Evolutionary conservation across 1,284 basidiomycete species (phyloP).

Genomic region (Ustilago nuda): DNA sequence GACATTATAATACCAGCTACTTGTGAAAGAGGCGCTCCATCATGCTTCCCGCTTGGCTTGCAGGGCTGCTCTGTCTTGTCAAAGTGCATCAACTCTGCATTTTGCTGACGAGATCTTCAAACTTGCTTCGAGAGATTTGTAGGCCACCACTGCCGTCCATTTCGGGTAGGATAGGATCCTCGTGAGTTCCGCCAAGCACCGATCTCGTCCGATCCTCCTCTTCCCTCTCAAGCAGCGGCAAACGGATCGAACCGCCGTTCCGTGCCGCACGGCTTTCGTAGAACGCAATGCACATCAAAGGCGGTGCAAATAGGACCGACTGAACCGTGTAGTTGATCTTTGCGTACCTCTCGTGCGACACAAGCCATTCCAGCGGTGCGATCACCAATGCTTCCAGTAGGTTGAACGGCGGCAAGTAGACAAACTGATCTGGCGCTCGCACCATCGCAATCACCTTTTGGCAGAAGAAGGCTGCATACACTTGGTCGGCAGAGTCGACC

Average conservation of each 20-base stretch:
- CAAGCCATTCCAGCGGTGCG: conserved; percentile 83
- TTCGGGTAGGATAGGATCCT: conserved; percentile 55
- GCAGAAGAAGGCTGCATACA: conserved; percentile 50
- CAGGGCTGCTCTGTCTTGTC: not conserved
- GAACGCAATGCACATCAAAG: conserved; percentile 57
- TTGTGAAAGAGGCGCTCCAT: not conserved
- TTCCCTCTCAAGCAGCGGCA: conserved; percentile 30
- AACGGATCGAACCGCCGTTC: conserved; percentile 36
- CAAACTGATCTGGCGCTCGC: conserved; percentile 79
- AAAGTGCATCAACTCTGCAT: conserved; percentile 13
- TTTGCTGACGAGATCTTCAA: conserved; percentile 43
- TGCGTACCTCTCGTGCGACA: conserved; percentile 49
- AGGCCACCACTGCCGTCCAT: conserved; percentile 40
- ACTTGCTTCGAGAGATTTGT: conserved; percentile 47
- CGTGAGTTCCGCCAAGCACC: conserved; percentile 28
- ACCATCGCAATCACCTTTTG: conserved; percentile 68
- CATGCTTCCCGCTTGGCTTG: not conserved
- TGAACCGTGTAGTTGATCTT: conserved; percentile 51
- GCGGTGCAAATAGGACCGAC: conserved; percentile 49
- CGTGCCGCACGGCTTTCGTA: conserved; percentile 50
- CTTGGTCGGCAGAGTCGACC: conserved; percentile 55
- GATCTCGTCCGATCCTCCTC: conserved; percentile 20
- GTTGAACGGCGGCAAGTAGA: conserved; percentile 77
- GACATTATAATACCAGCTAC: not conserved
- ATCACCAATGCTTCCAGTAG: conserved; percentile 83